Evolutionary conservation across 768 basidiomycete species (phyloP).

Genomic region (Termitomyces sp.): DNA sequence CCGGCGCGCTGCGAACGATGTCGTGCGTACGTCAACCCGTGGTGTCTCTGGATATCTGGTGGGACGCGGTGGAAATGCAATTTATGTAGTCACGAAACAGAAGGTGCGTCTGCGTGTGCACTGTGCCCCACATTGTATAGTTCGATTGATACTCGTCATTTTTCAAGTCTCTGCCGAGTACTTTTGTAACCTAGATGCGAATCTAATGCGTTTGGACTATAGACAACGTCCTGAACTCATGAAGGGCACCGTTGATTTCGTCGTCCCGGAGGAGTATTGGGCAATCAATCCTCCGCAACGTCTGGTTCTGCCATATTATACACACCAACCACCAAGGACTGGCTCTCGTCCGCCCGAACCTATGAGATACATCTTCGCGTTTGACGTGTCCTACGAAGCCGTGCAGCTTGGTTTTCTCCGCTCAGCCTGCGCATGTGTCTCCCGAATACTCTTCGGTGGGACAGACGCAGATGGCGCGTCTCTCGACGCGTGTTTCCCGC

Average conservation of each 20-base stretch:
- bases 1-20: constrained; percentile 85
- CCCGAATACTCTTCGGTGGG: constrained; percentile 59
- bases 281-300: constrained; percentile 60
- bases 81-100: constrained; percentile 77
- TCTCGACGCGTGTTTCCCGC: constrained; percentile 47
- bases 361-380: constrained; percentile 76
- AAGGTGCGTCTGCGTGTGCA: constrained; percentile 49
- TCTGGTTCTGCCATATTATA: constrained; percentile 47
- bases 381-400: constrained; percentile 77
- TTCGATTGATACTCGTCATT: background rate
- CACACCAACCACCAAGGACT: constrained; percentile 39
- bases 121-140: background rate
- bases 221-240: constrained; percentile 79
- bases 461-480: constrained; percentile 32
- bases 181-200: constrained; percentile 78
- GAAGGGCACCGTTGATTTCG: constrained; percentile 89
- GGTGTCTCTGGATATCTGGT: constrained; percentile 80
- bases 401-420: constrained; percentile 64
- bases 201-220: constrained; percentile 75
- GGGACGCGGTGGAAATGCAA: constrained; percentile 92
- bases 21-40: constrained; percentile 89
- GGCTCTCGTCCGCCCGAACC: constrained; percentile 53
- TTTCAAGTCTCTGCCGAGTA: constrained; percentile 70
- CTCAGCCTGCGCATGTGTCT: constrained; percentile 59
- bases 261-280: constrained; percentile 83